Base-by-base conservation (phyloP, 2,329 filamentous ascomycete species). In the Colletotrichum paranaense region DNA sequence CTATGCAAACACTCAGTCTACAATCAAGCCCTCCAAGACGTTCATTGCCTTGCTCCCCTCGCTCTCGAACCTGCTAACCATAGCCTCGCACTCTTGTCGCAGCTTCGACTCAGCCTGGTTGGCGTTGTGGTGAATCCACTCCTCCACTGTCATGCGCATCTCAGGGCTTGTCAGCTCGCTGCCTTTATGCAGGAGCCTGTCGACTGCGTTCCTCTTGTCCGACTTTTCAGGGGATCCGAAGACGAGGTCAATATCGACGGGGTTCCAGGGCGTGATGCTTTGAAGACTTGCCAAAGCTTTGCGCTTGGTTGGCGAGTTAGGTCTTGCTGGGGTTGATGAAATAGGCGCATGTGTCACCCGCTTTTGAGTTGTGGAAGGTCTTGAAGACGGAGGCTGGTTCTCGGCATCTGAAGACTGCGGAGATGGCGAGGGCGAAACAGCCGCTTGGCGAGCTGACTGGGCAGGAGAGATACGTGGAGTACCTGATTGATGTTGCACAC, bases 41-140 rank as follows among this genome's bases (percentile, higher is more conserved):
- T 88, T 88, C 89, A 98, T 92, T 0, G 95, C 97, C 78, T 91
- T 90, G 22, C 88, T 89, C 0, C 95, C 96, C 83, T 98, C 92
- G 72, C 86, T 91, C 84, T 98, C 96, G 81, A 98, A 98, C 9
- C 90, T 86, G 72, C 88, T 89, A 5, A 99, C 94, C 82, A 97
- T 90, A 30, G 90, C 86, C 85, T 98, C 96, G 79, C 95, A 98
- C 80, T 97, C 93, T 46, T 88, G 85, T 79, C 92, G 92, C 68
- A 99, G 85, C 81, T 91, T 92, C 82, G 92, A 90, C 85, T 98
- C 95, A 0, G 94, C 95, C 79, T 92, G 87, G 74, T 89, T 88
- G 0, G 97, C 97, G 76, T 97, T 95, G 82, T 92, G 90, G 71
- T 92, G 87, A 52, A 99, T 93, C 95, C 96, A 99, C 82, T 98